A percentile compares a stretch with the other conserved stretches of the same genome.
Evolutionary conservation across 768 basidiomycete genomes (phyloP).

Genomic region (Brasilioporus rufonigricans): DNA sequence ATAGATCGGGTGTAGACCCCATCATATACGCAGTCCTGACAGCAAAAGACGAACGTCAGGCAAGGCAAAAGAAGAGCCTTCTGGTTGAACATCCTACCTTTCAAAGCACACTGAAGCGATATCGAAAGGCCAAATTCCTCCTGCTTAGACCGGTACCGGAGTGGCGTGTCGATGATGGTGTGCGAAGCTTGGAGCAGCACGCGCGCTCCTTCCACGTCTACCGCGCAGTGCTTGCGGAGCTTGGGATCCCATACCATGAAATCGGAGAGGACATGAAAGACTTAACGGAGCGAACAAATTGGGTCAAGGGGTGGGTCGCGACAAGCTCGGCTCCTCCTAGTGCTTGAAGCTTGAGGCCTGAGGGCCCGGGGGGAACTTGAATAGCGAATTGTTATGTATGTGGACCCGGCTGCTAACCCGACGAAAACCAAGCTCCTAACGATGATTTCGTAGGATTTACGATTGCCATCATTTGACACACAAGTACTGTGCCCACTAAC

Average conservation of each 20-base stretch:
- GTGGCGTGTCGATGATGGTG: constrained; percentile 64
- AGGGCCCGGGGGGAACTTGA: background rate
- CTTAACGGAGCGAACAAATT: constrained; percentile 28
- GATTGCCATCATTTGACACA: background rate
- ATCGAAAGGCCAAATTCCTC: constrained; percentile 49
- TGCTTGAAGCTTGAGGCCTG: no score
- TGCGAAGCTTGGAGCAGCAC: constrained; percentile 54
- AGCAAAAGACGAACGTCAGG: constrained; percentile 38
- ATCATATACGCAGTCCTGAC: constrained; percentile 59
- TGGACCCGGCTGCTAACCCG: background rate
- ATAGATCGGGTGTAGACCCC: constrained; percentile 65
- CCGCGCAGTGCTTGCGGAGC: constrained; percentile 36
- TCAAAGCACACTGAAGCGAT: constrained; percentile 39
- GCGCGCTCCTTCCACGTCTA: constrained; percentile 39
- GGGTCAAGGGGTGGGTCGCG: constrained; percentile 17
- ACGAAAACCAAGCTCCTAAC: background rate
- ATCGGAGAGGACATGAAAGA: constrained; percentile 45
- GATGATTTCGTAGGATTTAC: background rate
- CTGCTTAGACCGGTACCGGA: constrained; percentile 54
- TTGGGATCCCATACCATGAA: constrained; percentile 44
- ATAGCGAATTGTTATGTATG: background rate
- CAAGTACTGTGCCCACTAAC: background rate
- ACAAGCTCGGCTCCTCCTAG: constrained; percentile 6
- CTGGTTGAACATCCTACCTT: constrained; percentile 41
- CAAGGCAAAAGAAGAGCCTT: constrained; percentile 29